Conservation (phyloP, 2,329 filamentous ascomycete species). For the Incumbomyces delicatus region DNA sequence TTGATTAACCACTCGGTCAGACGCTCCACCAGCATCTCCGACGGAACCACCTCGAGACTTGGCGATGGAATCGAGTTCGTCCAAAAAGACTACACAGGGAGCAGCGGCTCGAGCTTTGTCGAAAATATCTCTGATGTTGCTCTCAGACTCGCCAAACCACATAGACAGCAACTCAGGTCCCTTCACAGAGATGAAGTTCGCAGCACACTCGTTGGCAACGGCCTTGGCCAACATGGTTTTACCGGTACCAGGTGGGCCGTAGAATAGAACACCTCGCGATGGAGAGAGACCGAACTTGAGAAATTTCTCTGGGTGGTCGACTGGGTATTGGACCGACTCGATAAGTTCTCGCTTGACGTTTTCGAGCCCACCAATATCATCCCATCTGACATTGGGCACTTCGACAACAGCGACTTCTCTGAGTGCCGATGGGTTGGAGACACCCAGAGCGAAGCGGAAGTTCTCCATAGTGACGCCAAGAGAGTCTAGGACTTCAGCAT, state of each 20-base stretch:
- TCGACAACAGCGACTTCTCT: constrained; percentile 98
- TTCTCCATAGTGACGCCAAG: constrained; percentile 99
- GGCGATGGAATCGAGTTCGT: constrained; percentile 97
- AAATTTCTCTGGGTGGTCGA: constrained; percentile 99
- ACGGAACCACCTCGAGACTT: constrained; percentile 97
- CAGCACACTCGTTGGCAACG: constrained; percentile 96
- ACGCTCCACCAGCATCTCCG: constrained; percentile 94
- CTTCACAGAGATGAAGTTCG: constrained; percentile 99
- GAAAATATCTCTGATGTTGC: constrained; percentile 99
- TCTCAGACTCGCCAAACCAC: constrained; percentile 99
- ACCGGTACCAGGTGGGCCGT: constrained; percentile 98
- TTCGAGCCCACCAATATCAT: constrained; percentile 97
- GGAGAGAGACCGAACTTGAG: constrained; percentile 99
- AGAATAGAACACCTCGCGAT: constrained; percentile 96
- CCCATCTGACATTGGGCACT: constrained; percentile 98
- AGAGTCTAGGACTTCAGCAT: constrained; percentile 95
- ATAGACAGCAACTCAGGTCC: constrained; percentile 96
- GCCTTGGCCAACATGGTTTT: constrained; percentile 99
- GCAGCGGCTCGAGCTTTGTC: constrained; percentile 98
- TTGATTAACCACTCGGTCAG: constrained; percentile 99
- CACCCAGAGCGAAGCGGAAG: constrained; percentile 96
- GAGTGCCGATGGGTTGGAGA: constrained; percentile 96
- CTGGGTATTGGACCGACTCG: constrained; percentile 96
- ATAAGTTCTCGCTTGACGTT: constrained; percentile 98
- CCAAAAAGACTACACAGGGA: constrained; percentile 96